Conservation (phyloP, 129 eudicot genomes). For the Chrysanthemum lavandulifolium region DNA sequence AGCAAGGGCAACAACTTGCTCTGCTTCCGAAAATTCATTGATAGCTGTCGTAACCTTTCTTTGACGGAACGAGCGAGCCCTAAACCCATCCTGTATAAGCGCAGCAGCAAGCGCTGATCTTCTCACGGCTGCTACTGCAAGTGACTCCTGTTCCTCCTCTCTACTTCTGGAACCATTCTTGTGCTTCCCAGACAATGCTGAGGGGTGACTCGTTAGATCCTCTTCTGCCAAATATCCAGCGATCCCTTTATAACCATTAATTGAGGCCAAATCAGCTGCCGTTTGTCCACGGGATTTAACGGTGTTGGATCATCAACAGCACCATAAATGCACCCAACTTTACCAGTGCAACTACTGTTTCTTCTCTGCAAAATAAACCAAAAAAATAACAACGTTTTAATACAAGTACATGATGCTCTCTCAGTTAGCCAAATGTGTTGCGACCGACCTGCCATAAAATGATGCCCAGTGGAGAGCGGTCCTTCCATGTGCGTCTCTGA, state of each 20-base stretch:
- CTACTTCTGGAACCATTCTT: constrained; percentile 5
- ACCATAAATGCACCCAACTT: constrained; percentile 32
- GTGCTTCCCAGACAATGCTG: constrained; percentile 16
- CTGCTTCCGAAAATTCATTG: constrained; percentile 17
- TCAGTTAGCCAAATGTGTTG: neutral
- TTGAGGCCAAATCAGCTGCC: constrained; percentile 43
- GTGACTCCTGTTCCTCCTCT: constrained; percentile 20
- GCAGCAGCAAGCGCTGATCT: constrained; percentile 41
- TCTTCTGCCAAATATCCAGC: constrained; percentile 45
- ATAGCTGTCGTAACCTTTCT: constrained; percentile 18
- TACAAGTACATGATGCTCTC: neutral
- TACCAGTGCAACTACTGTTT: constrained; percentile 30
- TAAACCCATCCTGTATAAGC: constrained; percentile 26
- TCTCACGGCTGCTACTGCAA: constrained; percentile 37
- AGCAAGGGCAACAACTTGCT: constrained; percentile 23
- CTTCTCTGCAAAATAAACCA: constrained; percentile 28
- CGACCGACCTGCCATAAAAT: constrained; percentile 36
- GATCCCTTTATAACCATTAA: constrained; percentile 39
- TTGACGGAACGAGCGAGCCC: constrained; percentile 29
- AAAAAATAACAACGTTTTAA: neutral
- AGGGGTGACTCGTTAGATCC: constrained; percentile 32
- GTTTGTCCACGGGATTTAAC: constrained; percentile 30
- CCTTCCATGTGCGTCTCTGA: constrained; percentile 38
- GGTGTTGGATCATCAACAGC: constrained; percentile 40
- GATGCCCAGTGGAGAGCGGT: constrained; percentile 53